Evolutionary conservation across 768 basidiomycete species (phyloP).

Genomic region (Terana coerulea): DNA sequence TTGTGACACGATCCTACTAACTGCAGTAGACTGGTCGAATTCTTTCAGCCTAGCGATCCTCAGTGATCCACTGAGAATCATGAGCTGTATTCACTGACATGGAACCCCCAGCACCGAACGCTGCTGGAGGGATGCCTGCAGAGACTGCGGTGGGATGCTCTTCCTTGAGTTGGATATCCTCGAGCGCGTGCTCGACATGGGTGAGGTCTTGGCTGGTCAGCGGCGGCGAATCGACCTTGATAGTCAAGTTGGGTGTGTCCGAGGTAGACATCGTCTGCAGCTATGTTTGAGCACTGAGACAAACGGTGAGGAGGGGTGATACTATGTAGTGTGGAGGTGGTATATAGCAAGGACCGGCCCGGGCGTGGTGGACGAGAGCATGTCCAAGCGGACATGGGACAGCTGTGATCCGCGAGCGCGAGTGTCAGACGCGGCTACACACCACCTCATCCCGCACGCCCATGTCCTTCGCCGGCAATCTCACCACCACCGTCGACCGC

Average conservation of each 20-base stretch:
- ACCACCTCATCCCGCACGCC: not conserved
- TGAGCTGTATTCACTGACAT: constrained; percentile 42
- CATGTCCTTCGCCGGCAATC: not conserved
- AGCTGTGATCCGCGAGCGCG: not conserved
- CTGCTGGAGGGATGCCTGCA: constrained; percentile 36
- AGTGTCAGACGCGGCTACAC: not conserved
- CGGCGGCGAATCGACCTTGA: constrained; percentile 5
- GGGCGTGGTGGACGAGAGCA: not conserved
- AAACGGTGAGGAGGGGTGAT: not conserved
- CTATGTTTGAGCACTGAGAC: not conserved
- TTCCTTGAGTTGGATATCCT: constrained; percentile 35
- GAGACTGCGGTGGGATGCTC: not conserved
- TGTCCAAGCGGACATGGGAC: not conserved
- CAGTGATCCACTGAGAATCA: no score
- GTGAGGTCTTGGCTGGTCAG: constrained; percentile 43
- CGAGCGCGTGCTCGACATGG: constrained; percentile 47
- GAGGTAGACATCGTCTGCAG: constrained; percentile 15
- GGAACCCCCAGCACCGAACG: constrained; percentile 74
- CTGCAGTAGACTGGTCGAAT: constrained; percentile 72
- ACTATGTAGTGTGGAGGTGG: not conserved
- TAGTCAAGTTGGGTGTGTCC: constrained; percentile 14
- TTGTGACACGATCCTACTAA: constrained; percentile 67
- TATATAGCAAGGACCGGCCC: not conserved
- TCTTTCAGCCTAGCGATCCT: constrained; percentile 68
- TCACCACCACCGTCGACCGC: constrained; percentile 18